Percentiles rank a stretch among this genome's conserved stretches.
phyloP scores from a whole-genome alignment of 768 basidiomycete species.

The Candolleomyces efflorescens region DNA sequence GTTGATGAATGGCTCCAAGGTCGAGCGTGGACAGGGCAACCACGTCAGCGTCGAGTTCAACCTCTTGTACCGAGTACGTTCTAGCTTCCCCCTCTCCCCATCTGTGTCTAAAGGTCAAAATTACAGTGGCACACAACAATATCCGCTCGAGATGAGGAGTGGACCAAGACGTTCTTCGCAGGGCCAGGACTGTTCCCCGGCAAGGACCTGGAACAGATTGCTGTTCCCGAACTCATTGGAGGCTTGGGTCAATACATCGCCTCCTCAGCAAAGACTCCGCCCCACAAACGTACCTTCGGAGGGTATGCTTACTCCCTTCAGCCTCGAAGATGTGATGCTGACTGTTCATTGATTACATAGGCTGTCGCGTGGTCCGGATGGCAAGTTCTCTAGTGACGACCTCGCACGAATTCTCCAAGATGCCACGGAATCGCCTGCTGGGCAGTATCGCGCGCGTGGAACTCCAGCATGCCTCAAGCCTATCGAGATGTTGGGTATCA shows the following conservation, averaged over 20 bases:
- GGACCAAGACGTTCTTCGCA: constrained; percentile 46
- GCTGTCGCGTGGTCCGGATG: constrained; percentile 40
- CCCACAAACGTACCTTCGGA: background rate
- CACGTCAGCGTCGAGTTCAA: constrained; percentile 69
- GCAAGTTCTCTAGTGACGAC: constrained; percentile 49
- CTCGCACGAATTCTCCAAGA: constrained; percentile 43
- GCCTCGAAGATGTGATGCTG: background rate
- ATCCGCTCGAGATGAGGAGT: constrained; percentile 43
- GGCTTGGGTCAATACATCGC: background rate
- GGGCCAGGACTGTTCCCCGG: constrained; percentile 26
- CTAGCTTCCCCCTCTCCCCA: background rate
- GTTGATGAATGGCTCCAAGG: constrained; percentile 22
- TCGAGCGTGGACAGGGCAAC: constrained; percentile 57
- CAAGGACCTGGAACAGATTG: constrained; percentile 14
- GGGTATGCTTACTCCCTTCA: background rate
- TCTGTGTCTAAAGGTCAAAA: background rate
- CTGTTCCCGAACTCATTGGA: background rate
- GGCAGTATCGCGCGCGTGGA: constrained; percentile 37
- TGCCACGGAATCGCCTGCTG: constrained; percentile 43
- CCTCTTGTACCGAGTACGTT: constrained; percentile 37
- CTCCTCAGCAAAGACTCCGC: background rate
- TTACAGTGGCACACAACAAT: constrained; percentile 54
- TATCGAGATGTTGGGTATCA: constrained; percentile 54
- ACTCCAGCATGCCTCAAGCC: constrained; percentile 43
- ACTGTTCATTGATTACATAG: constrained; percentile 17